A percentile compares a stretch with the other conserved stretches of the same genome.
Evolutionary conservation across 2,329 filamentous ascomycete species (phyloP).

Genomic region (Fusarium buxicola): DNA sequence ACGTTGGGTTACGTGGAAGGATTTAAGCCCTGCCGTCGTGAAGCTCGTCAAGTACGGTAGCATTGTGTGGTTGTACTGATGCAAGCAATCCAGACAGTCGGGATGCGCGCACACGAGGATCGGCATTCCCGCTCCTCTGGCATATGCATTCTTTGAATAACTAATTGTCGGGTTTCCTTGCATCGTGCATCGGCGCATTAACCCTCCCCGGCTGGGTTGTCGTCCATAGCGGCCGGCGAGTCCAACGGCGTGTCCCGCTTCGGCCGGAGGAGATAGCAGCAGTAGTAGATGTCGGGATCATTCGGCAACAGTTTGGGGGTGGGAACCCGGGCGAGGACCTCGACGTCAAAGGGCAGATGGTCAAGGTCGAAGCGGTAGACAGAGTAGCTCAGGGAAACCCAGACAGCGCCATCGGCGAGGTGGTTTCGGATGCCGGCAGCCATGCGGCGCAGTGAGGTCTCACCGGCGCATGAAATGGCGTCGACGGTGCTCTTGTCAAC

Average conservation of each 20-base stretch:
- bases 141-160: neutral
- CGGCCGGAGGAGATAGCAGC: slow-evolving; percentile 58
- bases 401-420: slow-evolving; percentile 54
- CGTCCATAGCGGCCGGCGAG: slow-evolving; percentile 8
- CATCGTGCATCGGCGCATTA: slow-evolving; percentile 8
- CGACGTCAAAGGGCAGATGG: slow-evolving; percentile 55
- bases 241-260: slow-evolving; percentile 24
- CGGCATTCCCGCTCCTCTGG: neutral
- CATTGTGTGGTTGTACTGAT: neutral
- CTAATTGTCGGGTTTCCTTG: slow-evolving; percentile 1
- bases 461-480: slow-evolving; percentile 60
- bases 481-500: slow-evolving; percentile 64
- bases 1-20: neutral
- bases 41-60: neutral
- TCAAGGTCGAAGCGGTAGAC: slow-evolving; percentile 53
- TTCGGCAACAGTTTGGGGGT: slow-evolving; percentile 54
- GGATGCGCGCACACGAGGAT: slow-evolving; percentile 6
- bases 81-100: slow-evolving; percentile 10
- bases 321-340: slow-evolving; percentile 56
- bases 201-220: slow-evolving; percentile 16
- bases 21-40: neutral
- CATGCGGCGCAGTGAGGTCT: slow-evolving; percentile 54
- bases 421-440: slow-evolving; percentile 49
- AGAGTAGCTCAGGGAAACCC: slow-evolving; percentile 63
- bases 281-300: slow-evolving; percentile 61